These are phyloP conservation scores for Apiospora hydei DNA, from an alignment of 2,329 filamentous ascomycete genomes.

Conservation along the genomic window DNA sequence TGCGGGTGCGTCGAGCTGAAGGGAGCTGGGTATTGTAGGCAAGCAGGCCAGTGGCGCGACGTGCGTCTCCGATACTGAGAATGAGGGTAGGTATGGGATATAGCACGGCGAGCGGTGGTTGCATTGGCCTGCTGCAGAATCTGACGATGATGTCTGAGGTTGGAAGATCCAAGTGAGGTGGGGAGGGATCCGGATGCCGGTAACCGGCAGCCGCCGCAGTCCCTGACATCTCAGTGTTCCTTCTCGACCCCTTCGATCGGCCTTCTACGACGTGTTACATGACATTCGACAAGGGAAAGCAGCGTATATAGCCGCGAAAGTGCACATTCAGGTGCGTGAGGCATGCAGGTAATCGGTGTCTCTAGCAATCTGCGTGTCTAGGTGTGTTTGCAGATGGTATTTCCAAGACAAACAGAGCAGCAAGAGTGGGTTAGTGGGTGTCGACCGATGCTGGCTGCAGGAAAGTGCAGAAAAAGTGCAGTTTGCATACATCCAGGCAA, in stretches of 20 bases:
- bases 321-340: neutral
- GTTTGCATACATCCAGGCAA: neutral
- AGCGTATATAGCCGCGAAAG: neutral
- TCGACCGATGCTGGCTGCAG: neutral
- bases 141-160: constrained; percentile 17
- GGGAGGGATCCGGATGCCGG: neutral
- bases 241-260: constrained; percentile 1
- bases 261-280: constrained; percentile 15
- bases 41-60: neutral
- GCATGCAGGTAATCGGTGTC: constrained; percentile 5
- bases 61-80: neutral
- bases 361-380: neutral
- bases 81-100: neutral
- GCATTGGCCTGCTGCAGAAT: constrained; percentile 19
- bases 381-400: neutral
- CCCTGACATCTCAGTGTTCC: neutral
- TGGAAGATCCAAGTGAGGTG: neutral
- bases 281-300: neutral
- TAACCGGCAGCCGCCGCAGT: constrained; percentile 1
- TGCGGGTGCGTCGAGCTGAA: constrained; percentile 2
- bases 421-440: neutral
- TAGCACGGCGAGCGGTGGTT: neutral
- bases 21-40: neutral
- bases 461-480: neutral
- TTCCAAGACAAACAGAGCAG: constrained; percentile 14